Conservation (phyloP, 1,284 basidiomycete species). For the Pseudozyma tsukubaensis region DNA sequence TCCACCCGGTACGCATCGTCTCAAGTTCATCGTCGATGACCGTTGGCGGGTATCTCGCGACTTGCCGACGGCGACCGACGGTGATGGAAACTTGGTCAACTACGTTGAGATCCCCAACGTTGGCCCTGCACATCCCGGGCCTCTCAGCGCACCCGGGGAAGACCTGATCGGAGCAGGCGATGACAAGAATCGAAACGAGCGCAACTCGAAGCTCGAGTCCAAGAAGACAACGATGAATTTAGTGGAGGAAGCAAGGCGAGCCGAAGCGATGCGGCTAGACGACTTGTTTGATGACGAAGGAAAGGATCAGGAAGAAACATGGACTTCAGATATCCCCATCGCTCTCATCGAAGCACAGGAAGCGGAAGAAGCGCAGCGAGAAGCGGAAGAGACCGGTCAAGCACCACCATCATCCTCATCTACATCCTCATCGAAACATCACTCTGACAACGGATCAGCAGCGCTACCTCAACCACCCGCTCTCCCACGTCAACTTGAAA, state of each 20-base stretch:
- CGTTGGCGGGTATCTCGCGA: slow-evolving; percentile 81
- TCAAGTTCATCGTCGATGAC: slow-evolving; percentile 96
- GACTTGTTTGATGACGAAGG: slow-evolving; percentile 62
- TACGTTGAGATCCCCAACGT: slow-evolving; percentile 73
- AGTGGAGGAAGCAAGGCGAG: slow-evolving; percentile 51
- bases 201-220: slow-evolving; percentile 50
- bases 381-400: slow-evolving; percentile 28
- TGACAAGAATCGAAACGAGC: slow-evolving; percentile 38
- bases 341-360: slow-evolving; percentile 66
- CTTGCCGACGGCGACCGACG: slow-evolving; percentile 90
- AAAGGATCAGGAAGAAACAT: slow-evolving; percentile 57
- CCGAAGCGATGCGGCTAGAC: slow-evolving; percentile 55
- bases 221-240: slow-evolving; percentile 54
- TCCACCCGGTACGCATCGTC: slow-evolving; percentile 90
- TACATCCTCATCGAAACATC: slow-evolving; percentile 10
- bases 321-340: slow-evolving; percentile 69
- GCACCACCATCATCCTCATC: not conserved
- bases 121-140: slow-evolving; percentile 59
- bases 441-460: slow-evolving; percentile 20
- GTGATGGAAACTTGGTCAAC: slow-evolving; percentile 93
- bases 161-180: slow-evolving; percentile 40
- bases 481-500: slow-evolving; percentile 90
- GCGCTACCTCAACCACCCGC: slow-evolving; percentile 72
- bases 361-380: slow-evolving; percentile 63
- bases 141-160: slow-evolving; percentile 61